Base-by-base conservation (phyloP, 1,139 yeast genomes). In the Petasospora fabianii region DNA sequence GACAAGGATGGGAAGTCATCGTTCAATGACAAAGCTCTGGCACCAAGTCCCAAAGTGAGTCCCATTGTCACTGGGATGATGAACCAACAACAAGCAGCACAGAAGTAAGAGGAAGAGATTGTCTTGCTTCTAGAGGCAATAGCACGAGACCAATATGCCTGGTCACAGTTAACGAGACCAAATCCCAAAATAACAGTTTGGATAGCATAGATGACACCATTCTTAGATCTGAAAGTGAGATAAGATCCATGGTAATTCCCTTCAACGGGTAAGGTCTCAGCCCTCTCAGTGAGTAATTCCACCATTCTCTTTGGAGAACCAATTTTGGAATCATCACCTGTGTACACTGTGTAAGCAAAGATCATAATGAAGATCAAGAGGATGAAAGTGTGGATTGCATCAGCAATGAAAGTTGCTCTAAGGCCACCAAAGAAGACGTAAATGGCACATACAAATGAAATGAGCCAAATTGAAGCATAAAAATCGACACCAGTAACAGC, bases 251-350 rank as follows among this genome's bases (percentile, higher is more conserved):
- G 64, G 27, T 59, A 60, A 49, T 73, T 72, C 19, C 65, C 73
- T 4, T 47, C 61, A 7, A 73, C 63, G 6, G 76, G 75, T n/a
- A 51, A 39, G 7, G 41, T 38, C 14, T 54, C 41, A 3, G 61
- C 64, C 6, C 57, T 54, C 34, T 60, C 60, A 3, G 53, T 49
- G 36, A 74, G 56, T n/a, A 72, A 53, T 7, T 71, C 75, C 59
- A 65, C 69, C 65, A 74, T 65, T 43, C 57, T 64, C 2, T 58
- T 60, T 3, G 77, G 74, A 0, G 76, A 69, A 1, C 79, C 79
- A 29, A 73, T 62, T 24, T 59, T 49, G 16, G 45, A 35, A 20
- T 72, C 61, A 24, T 60, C 50, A 33, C 65, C 66, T 3, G 68
- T 62, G 24, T 67, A 64, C 45, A 66, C 73, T 15, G 66, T 63